Conservation (phyloP, 2,329 filamentous ascomycete genomes). For the Cladosporium cucumerinum region DNA sequence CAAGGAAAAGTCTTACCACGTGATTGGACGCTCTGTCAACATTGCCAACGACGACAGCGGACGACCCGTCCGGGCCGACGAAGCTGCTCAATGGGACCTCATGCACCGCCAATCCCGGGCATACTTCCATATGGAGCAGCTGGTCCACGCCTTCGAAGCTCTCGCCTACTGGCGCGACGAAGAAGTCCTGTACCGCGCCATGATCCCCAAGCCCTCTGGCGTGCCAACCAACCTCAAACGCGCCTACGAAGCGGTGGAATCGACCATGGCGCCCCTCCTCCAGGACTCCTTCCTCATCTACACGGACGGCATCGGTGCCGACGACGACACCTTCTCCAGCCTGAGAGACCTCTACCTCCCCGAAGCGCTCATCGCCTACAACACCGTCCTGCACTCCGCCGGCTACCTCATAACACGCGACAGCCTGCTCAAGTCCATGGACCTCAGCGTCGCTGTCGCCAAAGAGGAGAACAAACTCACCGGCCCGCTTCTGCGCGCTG, state of each 20-base stretch:
- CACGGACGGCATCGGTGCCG: slow-evolving; percentile 8
- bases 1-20: slow-evolving; percentile 38
- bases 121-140: slow-evolving; percentile 44
- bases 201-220: slow-evolving; percentile 20
- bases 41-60: slow-evolving; percentile 30
- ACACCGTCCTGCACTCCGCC: slow-evolving; percentile 74
- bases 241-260: slow-evolving; percentile 39
- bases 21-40: slow-evolving; percentile 42
- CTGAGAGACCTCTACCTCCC: slow-evolving; percentile 79
- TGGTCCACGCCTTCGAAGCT: slow-evolving; percentile 42
- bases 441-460: slow-evolving; percentile 73
- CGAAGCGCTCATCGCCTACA: slow-evolving; percentile 79
- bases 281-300: slow-evolving; percentile 30
- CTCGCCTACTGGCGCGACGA: slow-evolving; percentile 43
- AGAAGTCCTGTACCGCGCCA: slow-evolving; percentile 38
- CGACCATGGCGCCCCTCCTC: slow-evolving; percentile 39
- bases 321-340: slow-evolving; percentile 48
- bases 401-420: slow-evolving; percentile 72
- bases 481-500: slow-evolving; percentile 38
- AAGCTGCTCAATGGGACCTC: slow-evolving; percentile 23
- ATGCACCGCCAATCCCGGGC: slow-evolving; percentile 31
- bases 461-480: slow-evolving; percentile 32
- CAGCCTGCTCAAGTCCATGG: slow-evolving; percentile 79
- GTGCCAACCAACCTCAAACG: slow-evolving; percentile 34
- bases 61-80: slow-evolving; percentile 13